Evolutionary conservation across 1,284 basidiomycete genomes (phyloP).

Genomic region (Stygiomarasmius scandens): DNA sequence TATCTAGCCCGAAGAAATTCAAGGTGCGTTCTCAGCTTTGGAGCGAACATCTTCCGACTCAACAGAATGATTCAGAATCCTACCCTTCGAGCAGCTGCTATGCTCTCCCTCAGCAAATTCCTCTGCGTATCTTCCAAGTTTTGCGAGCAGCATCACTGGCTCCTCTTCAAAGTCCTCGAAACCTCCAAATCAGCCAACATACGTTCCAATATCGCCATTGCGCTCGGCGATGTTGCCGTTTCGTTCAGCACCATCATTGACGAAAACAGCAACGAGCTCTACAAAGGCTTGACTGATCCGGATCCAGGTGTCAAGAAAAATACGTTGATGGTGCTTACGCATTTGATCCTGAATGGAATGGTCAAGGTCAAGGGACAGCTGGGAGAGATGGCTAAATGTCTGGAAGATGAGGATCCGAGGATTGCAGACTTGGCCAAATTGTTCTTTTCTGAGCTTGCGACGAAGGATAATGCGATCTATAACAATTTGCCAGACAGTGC

Average conservation of each 20-base stretch:
- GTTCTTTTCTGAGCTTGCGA: constrained; percentile 95
- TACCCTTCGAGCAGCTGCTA: constrained; percentile 85
- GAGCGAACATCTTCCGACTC: not conserved
- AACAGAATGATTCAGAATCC: constrained; percentile 70
- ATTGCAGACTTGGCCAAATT: constrained; percentile 94
- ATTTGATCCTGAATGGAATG: constrained; percentile 98
- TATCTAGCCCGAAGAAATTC: constrained; percentile 85
- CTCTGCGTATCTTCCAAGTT: constrained; percentile 95
- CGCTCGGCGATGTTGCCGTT: constrained; percentile 94
- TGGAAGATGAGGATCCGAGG: constrained; percentile 90
- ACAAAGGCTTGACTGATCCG: constrained; percentile 88
- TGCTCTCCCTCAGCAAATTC: constrained; percentile 92
- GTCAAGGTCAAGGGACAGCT: constrained; percentile 99
- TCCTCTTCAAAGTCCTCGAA: constrained; percentile 94
- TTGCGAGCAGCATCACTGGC: constrained; percentile 86
- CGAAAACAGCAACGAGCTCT: constrained; percentile 95
- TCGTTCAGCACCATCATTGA: constrained; percentile 97
- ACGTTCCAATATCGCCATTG: constrained; percentile 95
- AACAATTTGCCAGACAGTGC: constrained; percentile 93
- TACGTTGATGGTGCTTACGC: constrained; percentile 97
- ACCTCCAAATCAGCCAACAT: constrained; percentile 89
- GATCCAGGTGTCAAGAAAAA: constrained; percentile 97
- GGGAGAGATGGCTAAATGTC: constrained; percentile 99
- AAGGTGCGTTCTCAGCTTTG: constrained; percentile 53
- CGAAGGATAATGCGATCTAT: constrained; percentile 99